Evolutionary conservation across 2,329 filamentous ascomycete species (phyloP), one percentile per base, ranked within the genome.

Genomic region (Elsinoe necatrix): DNA sequence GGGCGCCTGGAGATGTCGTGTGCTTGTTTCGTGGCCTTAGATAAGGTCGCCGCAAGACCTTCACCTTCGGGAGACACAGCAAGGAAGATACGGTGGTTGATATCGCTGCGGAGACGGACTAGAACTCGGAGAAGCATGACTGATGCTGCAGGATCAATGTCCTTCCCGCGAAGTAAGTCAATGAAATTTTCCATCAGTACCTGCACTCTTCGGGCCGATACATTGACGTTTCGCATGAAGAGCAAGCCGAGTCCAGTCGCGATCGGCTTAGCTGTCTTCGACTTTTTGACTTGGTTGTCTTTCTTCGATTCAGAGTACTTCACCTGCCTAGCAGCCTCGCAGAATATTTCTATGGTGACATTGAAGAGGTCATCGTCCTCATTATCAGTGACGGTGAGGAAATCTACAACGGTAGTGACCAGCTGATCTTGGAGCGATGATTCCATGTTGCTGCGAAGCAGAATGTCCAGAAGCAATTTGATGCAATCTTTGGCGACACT

Each of bases 41-140:
- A 47, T 11, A 95, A 73, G 5, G 85, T 79, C 14, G 82, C 79
- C 25, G 90, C 88, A 21, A 95, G 75, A 55, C 82, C 82, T 61
- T 85, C 82, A 25, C 83, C 86, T 67, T 95, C 89, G 1, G 85
- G 82, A 27, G 82, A 80, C 31, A 80, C 72, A 6, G 83, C 83
- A 55, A 95, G 75, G 58, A 86, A 89, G 3, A 96, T 79, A 43
- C 84, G 80, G 62, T 91, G 82, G 8, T 86, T 82, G 67, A 86
- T 89, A 69, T 95, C 89, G 20, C 89, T 89, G 58, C 91, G 82
- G 27, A 96, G 74, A 42, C 91, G 83, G 67, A 95, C 92, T 1
- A 96, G 74, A 14, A 54, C 56, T 47, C 59, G 42, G 71, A 60
- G 54, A 8, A 60, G 37, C 59, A 60, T 60, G 54, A 60, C 59